Evolutionary conservation across 495 filamentous ascomycete genomes (phyloP), one percentile per base, ranked within the genome.

Genomic region (Aspergillus wentii): DNA sequence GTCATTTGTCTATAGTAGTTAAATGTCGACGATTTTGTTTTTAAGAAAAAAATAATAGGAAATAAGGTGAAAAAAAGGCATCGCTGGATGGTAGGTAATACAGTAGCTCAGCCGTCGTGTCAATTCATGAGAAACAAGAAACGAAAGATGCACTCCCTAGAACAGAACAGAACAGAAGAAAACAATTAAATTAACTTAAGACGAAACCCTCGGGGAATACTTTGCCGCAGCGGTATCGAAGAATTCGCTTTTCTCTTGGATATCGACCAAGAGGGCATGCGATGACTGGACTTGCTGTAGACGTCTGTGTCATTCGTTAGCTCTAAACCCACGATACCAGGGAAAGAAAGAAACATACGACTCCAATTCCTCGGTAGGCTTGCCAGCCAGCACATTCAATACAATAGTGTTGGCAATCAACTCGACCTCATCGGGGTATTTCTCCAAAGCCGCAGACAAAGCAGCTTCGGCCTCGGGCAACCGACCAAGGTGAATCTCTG

Each of bases 401-500:
- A 96, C 90, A 38, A 94, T 68, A 30, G 75, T 58, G 52, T 96
- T 94, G 39, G 86, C 86, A 48, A 95, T 78, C 30, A 83, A 75
- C 19, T 88, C 82, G 9, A 78, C 71, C 41, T 86, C 74, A 4
- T 75, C 67, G 5, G 83, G 75, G 34, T 90, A 79, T 61, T 85
- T 83, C 51, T 82, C 76, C 33, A 90, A 35, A 4, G 90, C 90
- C 56, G 88, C 75, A 35, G 87, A 71, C 45, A 98, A 64, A 8
- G 89, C 91, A 17, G 82, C 78, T 61, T 95, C 84, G 7, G 92
- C 89, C 66, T 98, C 92, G 22, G 88, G 86, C 17, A 88, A 63
- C 11, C 92, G 82, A 19, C 88, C 89, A 11, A 97, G 78, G 52
- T 97, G 92, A 17, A 98, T 68, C 58, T 98, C 92, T 25, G 86